Conservation (phyloP, 441 rosid genomes). For the Manihot esculenta region DNA sequence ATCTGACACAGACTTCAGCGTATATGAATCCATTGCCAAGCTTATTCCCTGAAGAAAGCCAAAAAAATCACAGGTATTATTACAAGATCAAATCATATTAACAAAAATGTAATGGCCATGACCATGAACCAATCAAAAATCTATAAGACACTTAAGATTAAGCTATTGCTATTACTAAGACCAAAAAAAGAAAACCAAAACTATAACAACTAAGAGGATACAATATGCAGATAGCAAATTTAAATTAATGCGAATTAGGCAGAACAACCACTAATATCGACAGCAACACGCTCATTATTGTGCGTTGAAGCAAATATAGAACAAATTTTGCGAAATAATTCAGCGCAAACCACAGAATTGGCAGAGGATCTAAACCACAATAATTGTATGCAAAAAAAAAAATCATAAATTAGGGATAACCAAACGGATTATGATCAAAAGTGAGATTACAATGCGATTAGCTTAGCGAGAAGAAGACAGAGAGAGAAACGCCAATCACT, state of each 20-base stretch:
- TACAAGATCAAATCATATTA: neutral
- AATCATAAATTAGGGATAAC: too few relatives aligned
- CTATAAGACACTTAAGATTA: neutral
- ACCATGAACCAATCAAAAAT: neutral
- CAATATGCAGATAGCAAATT: neutral
- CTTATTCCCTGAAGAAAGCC: constrained; percentile 3
- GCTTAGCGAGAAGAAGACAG: neutral
- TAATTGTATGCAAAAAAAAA: neutral
- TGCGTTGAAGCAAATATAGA: too few relatives aligned
- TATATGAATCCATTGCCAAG: constrained; percentile 59
- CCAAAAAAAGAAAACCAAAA: neutral
- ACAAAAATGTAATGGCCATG: neutral
- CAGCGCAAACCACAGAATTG: neutral
- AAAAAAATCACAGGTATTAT: neutral
- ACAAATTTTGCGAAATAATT: neutral
- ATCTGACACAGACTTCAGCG: constrained; percentile 76
- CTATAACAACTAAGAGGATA: neutral
- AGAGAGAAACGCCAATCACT: neutral
- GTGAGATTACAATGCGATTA: neutral
- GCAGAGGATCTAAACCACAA: too few relatives aligned
- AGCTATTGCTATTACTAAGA: neutral
- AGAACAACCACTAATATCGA: neutral
- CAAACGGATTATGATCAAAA: neutral
- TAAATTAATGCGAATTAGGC: neutral
- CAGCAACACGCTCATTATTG: too few relatives aligned